These are phyloP conservation scores for Vitellaria paradoxa DNA, from an alignment of 179 eudicot genomes.

Conservation along the genomic window DNA sequence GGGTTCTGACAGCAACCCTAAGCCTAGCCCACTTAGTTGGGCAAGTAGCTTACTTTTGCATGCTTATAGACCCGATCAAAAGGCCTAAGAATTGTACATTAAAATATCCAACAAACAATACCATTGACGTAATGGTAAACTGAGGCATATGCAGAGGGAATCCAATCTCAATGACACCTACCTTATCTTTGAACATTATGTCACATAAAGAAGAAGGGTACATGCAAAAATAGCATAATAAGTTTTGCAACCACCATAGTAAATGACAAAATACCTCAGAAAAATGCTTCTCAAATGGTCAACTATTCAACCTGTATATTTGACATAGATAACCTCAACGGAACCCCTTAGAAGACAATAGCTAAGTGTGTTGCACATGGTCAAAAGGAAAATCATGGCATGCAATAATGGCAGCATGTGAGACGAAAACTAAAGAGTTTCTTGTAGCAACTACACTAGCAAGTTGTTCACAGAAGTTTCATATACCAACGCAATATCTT, in stretches of 20 bases:
- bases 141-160: neutral
- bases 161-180: neutral
- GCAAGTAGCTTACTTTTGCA: neutral
- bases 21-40: constrained; percentile 9
- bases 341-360: too few species aligned
- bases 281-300: too few species aligned
- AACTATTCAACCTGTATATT: too few species aligned
- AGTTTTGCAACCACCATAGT: too few species aligned
- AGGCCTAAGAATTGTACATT: neutral
- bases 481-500: neutral
- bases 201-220: too few species aligned
- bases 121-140: neutral
- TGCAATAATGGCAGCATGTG: neutral
- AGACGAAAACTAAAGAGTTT: neutral
- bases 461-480: neutral
- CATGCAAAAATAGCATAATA: too few species aligned
- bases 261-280: too few species aligned
- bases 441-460: neutral
- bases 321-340: too few species aligned
- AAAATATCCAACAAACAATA: neutral
- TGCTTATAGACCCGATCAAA: neutral
- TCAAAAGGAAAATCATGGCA: too few species aligned
- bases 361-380: too few species aligned
- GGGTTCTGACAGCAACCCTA: constrained; percentile 4
- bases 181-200: too few species aligned